phyloP scores from a whole-genome alignment of 345 rosid genomes.

The Populus deltoides region DNA sequence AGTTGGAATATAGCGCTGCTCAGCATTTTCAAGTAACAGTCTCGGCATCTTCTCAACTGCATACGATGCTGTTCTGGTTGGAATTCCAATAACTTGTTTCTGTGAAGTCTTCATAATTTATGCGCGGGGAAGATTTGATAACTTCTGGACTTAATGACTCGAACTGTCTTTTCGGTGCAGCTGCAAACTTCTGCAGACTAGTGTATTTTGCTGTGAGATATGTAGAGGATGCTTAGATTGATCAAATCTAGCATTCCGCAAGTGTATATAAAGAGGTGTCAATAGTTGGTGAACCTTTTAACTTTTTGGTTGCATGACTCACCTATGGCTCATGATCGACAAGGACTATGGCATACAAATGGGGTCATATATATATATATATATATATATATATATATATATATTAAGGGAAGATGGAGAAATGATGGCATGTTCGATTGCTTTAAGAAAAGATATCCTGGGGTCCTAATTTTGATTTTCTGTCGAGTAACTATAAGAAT shows the following conservation, averaged over 20 bases:
- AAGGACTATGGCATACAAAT: not conserved
- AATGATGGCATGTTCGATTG: not conserved
- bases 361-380: not conserved
- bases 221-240: not conserved
- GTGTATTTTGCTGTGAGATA: not conserved
- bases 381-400: not conserved
- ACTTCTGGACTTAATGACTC: not conserved
- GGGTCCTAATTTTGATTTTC: not conserved
- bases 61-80: conserved; percentile 20
- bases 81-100: conserved; percentile 25
- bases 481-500: not conserved
- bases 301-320: not conserved
- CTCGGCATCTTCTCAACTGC: conserved; percentile 33
- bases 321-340: not conserved
- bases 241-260: not conserved
- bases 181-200: not conserved
- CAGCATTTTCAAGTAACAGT: conserved; percentile 25
- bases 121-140: not conserved
- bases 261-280: not conserved
- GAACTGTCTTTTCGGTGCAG: not conserved
- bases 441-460: not conserved
- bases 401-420: not conserved
- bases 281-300: not conserved
- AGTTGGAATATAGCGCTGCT: conserved; percentile 31
- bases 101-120: conserved; percentile 31